These are phyloP conservation scores for Cetraspora pellucida DNA, from an alignment of 192 early-diverging fungal genomes.

Conservation along the genomic window DNA sequence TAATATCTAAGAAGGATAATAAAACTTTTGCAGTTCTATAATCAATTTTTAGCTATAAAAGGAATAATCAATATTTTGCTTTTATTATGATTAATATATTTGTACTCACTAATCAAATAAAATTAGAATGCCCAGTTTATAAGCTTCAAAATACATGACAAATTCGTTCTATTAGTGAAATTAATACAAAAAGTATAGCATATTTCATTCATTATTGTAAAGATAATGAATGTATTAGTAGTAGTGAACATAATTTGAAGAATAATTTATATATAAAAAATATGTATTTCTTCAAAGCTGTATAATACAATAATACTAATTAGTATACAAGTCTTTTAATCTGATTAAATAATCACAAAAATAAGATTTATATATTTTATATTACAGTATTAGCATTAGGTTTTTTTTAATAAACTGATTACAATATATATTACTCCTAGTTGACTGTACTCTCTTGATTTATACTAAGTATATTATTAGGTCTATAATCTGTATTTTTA, in stretches of 20 bases:
- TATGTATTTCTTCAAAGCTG: not conserved
- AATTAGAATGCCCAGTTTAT: not conserved
- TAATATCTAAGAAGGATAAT: not conserved
- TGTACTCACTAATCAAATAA: not conserved
- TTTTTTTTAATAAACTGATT: no score
- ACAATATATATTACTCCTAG: no score
- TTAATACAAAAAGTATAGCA: not conserved
- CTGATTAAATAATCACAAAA: no score
- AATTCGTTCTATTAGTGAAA: not conserved
- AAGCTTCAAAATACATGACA: not conserved
- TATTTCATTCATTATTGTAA: not conserved
- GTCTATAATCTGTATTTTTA: no score
- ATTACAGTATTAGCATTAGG: no score
- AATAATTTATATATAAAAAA: not conserved
- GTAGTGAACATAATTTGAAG: not conserved
- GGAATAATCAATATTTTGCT: not conserved
- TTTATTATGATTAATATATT: not conserved
- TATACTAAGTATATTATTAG: no score
- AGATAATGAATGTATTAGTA: not conserved
- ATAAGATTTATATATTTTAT: no score
- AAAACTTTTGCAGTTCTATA: not conserved
- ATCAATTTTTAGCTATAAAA: not conserved
- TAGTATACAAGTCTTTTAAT: no score
- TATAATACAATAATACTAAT: not conserved
- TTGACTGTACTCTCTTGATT: no score